Conservation (phyloP, 352 stramenopile genomes). For the Globisporangium perplexum region DNA sequence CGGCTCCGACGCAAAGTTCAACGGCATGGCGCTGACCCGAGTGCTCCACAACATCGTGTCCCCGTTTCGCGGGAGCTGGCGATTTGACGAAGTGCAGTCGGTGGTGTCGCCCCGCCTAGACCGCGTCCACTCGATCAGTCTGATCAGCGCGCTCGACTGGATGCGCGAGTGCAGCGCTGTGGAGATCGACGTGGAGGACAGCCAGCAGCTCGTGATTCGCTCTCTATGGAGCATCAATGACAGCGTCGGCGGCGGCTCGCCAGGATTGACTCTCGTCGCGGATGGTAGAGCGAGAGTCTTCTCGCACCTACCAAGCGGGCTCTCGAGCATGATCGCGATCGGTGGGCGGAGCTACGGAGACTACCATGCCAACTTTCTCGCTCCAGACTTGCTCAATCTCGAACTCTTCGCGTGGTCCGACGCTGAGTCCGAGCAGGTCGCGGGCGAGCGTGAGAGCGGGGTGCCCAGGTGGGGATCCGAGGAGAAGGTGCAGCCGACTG, state of each 20-base stretch:
- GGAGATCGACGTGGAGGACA: conserved; percentile 5
- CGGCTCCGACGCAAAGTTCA: not conserved
- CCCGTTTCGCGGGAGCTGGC: conserved; percentile 7
- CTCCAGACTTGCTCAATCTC: conserved; percentile 6
- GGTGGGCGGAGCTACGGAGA: conserved; percentile 4
- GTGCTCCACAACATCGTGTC: conserved; percentile 8
- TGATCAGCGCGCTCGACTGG: conserved; percentile 10
- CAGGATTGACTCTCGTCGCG: conserved; percentile 2
- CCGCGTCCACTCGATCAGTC: not conserved
- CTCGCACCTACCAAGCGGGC: conserved; percentile 10
- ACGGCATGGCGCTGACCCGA: conserved; percentile 11
- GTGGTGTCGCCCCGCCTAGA: not conserved
- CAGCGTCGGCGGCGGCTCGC: not conserved
- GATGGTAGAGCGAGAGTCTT: conserved; percentile 8
- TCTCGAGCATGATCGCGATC: conserved; percentile 12
- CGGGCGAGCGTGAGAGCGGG: not conserved
- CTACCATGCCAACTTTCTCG: conserved; percentile 9
- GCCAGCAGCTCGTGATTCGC: conserved; percentile 4
- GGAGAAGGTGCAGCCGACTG: not conserved
- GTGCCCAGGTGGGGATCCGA: not conserved
- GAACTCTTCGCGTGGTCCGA: conserved; percentile 10
- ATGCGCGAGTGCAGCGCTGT: conserved; percentile 11
- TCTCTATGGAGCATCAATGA: conserved; percentile 5
- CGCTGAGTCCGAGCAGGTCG: not conserved
- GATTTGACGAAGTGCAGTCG: conserved; percentile 8